Percentiles rank a stretch among this genome's conserved stretches.
These are phyloP conservation scores for Marchantia paleacea DNA, from an alignment of 225 moss, liverwort and hornwort species.

Conservation along the genomic window DNA sequence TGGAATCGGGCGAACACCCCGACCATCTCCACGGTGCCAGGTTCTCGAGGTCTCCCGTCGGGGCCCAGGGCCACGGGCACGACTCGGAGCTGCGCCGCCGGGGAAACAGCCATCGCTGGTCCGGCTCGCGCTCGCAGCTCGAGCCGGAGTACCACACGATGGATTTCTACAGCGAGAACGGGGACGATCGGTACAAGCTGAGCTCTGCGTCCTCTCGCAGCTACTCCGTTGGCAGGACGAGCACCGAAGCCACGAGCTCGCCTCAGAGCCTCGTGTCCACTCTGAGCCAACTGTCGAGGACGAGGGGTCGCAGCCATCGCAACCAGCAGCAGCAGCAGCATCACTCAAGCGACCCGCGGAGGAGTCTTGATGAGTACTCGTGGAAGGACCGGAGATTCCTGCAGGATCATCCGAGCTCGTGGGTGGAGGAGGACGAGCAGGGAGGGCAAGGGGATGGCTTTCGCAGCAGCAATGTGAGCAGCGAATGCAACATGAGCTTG, in stretches of 20 bases:
- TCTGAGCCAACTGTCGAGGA: neutral
- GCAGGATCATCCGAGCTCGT: conserved; percentile 30
- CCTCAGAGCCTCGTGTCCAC: conserved; percentile 13
- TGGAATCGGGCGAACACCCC: neutral
- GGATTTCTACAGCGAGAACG: conserved; percentile 30
- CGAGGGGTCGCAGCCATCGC: neutral
- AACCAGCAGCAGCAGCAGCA: neutral
- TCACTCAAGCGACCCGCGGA: neutral
- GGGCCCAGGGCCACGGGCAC: neutral
- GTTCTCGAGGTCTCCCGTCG: neutral
- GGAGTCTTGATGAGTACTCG: conserved; percentile 32
- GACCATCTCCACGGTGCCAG: neutral
- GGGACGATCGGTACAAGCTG: conserved; percentile 7
- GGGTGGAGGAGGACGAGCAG: conserved; percentile 10
- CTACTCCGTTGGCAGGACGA: conserved; percentile 16
- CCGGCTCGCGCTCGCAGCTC: conserved; percentile 12
- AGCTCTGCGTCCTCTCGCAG: conserved; percentile 20
- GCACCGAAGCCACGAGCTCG: conserved; percentile 9
- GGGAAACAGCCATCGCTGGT: conserved; percentile 14
- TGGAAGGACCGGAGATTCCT: conserved; percentile 28
- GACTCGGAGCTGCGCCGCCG: neutral
- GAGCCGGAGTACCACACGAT: conserved; percentile 41
- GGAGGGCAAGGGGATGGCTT: conserved; percentile 1
- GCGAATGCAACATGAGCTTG: conserved; percentile 15
- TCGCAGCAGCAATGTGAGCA: conserved; percentile 3